These are phyloP conservation scores for Wickerhamomyces ciferrii DNA, from an alignment of 805 yeast species.

Conservation along the genomic window DNA sequence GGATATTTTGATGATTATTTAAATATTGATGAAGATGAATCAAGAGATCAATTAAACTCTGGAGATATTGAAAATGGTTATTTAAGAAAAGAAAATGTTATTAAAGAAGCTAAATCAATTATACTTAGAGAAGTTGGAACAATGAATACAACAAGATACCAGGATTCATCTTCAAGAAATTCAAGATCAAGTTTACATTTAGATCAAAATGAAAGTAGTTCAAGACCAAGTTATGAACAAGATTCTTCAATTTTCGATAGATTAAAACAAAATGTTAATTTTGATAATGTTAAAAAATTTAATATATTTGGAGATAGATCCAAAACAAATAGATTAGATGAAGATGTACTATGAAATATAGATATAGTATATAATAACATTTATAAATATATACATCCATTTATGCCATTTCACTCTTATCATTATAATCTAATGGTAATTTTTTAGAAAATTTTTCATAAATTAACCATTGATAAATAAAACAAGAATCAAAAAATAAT, in stretches of 20 bases:
- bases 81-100: slow-evolving; percentile 9
- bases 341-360: neutral
- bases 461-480: slow-evolving; percentile 30
- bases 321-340: neutral
- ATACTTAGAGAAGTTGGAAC: slow-evolving; percentile 18
- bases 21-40: slow-evolving; percentile 32
- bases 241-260: neutral
- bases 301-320: neutral
- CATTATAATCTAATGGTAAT: neutral
- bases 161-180: neutral
- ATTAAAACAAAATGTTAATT: neutral
- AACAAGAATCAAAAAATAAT: slow-evolving; percentile 29
- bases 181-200: neutral
- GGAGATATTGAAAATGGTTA: slow-evolving; percentile 7
- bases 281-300: neutral
- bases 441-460: slow-evolving; percentile 8
- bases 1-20: slow-evolving; percentile 27
- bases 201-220: neutral
- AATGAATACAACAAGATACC: neutral
- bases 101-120: slow-evolving; percentile 20
- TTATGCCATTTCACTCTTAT: neutral
- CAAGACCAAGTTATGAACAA: neutral
- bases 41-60: no score
- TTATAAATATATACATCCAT: neutral
- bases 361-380: no score